Evolutionary conservation across 768 basidiomycete species (phyloP).

Genomic region (Tulasnella calospora): DNA sequence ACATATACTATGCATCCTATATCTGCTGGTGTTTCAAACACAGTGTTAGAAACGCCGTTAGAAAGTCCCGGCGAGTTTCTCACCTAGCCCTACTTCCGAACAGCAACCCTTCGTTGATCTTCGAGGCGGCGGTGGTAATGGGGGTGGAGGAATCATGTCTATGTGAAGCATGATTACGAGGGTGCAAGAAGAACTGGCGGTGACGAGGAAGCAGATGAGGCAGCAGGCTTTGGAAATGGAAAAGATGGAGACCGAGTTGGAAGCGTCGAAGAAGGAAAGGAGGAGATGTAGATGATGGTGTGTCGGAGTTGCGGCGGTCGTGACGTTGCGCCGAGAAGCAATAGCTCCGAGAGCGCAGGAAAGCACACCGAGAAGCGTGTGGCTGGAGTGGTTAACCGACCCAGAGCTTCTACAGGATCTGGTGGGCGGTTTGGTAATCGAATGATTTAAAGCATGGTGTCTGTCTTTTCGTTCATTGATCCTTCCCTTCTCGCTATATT

Average conservation of each 20-base stretch:
- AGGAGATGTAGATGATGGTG: background rate
- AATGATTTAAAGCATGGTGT: background rate
- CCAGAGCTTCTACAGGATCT: background rate
- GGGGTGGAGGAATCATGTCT: background rate
- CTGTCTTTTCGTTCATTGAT: background rate
- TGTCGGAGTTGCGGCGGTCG: background rate
- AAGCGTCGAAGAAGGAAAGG: background rate
- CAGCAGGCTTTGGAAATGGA: background rate
- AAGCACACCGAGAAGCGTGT: background rate
- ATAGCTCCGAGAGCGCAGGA: background rate
- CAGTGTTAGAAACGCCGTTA: too few relatives aligned
- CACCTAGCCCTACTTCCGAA: too few relatives aligned
- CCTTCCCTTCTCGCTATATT: background rate
- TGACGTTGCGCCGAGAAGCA: background rate
- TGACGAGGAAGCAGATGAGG: constrained; percentile 7
- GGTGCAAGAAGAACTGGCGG: background rate
- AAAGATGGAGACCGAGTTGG: background rate
- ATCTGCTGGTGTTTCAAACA: too few relatives aligned
- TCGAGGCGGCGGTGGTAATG: background rate
- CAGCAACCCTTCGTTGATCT: background rate
- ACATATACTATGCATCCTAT: too few relatives aligned
- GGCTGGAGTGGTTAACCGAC: background rate
- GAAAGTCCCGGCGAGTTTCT: too few relatives aligned
- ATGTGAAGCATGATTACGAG: background rate
- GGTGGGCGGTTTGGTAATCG: background rate